Base-by-base conservation (phyloP, 2,329 filamentous ascomycete genomes). In the Onygena corvina region DNA sequence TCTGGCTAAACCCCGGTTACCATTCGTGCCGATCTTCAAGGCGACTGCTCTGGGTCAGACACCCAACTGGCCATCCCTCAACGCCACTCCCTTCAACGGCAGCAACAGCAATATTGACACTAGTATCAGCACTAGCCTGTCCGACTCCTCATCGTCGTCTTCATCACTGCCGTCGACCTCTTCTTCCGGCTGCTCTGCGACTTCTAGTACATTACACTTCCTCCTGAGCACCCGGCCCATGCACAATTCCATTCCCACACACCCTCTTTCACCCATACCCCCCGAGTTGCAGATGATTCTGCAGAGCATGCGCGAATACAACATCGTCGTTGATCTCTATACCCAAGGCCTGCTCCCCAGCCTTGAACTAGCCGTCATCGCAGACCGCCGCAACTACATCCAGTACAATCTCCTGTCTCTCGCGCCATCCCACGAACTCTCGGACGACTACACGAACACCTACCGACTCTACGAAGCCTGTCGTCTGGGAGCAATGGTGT, bases 361-460 rank as follows among this genome's bases (percentile, higher is more conserved):
- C 14, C 52, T 54, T 7, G 55, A 56, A 29, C 52, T 52, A 2
- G 33, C 55, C 25, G 51, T 50, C 16, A 56, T 57, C 12, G 55
- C 55, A 16, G 67, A 70, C 52, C 61, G 66, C 47, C 63, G 67
- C 16, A 70, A 69, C 42, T 57, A 64, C 3, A 59, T 67, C 23
- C 65, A 69, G 48, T 61, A 66, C 38, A 60, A 55, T 11, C 58
- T 68, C 7, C 52, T 68, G 46, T 60, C 55, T 3, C 52, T 69
- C 3, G 58, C 60, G 4, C 53, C 63, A 1, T 57, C 56, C 30
- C 50, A 56, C n/a, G 50, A 60, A 9, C 50, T 61, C 3, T 18
- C 49, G 3, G 46, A 56, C 11, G 20, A 49, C 18, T 50, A 50
- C 25, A 14, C 18, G 16, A 23, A 52, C 7, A 29, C 35, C 6